Conservation (phyloP, 257 asterid species). For the Capsicum baccatum region DNA sequence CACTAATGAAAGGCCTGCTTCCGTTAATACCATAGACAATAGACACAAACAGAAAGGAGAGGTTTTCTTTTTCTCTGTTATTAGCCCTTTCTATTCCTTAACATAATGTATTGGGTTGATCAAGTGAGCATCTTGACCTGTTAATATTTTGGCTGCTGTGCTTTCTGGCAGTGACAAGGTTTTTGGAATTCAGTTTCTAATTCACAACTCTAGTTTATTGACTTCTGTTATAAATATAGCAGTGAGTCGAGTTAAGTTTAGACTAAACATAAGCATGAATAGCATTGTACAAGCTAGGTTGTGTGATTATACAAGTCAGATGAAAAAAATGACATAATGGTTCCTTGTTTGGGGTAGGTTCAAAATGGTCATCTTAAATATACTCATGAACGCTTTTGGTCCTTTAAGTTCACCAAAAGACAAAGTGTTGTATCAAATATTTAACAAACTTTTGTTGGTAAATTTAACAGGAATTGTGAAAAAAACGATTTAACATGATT, state of each 20-base stretch:
- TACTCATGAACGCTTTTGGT: neutral
- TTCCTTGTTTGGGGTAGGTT: neutral
- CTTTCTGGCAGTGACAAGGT: slow-evolving; percentile 23
- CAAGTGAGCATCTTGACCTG: neutral
- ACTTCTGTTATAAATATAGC: slow-evolving; percentile 13
- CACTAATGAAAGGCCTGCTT: slow-evolving; percentile 4
- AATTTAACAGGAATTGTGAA: neutral
- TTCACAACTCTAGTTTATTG: neutral
- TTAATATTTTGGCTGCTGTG: neutral
- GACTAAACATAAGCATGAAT: neutral
- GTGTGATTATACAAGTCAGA: neutral
- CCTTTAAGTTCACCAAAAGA: neutral
- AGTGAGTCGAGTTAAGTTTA: neutral
- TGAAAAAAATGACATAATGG: neutral
- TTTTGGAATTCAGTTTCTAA: neutral
- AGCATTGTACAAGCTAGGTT: neutral
- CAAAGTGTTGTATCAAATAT: neutral
- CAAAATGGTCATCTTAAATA: neutral
- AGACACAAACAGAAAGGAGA: slow-evolving; percentile 4
- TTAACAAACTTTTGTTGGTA: neutral
- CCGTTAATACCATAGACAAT: neutral
- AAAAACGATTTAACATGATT: neutral
- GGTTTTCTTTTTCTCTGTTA: neutral
- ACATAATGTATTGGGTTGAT: neutral
- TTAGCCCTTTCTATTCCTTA: slow-evolving; percentile 2